Evolutionary conservation across 805 yeast genomes (phyloP), one percentile per base, ranked within the genome.

Genomic region (Metschnikowia colocasiae): DNA sequence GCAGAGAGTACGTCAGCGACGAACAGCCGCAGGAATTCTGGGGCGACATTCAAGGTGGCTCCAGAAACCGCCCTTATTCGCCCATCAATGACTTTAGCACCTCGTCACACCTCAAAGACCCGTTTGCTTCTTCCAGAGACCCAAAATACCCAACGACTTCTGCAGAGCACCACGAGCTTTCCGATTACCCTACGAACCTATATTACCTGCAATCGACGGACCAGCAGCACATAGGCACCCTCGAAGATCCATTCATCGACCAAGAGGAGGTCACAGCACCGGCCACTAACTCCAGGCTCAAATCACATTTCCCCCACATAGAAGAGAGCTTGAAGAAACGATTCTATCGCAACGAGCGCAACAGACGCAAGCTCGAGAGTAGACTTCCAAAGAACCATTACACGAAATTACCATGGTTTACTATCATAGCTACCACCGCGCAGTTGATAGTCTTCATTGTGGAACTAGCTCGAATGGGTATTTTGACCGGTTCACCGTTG

Each of bases 401-500:
- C 35, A 57, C 74, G 3, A 60, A 64, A 43, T 56, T 71, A 16
- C 75, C 78, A 3, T 73, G 69, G 57, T 64, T 73, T 50, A 67
- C 75, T 12, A 68, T 69, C 6, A 6, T 72, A 15, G 72, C 70
- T 15, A 71, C 82, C 0, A 34, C 65, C 8, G 69, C 76, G 16
- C 82, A 84, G 56, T 55, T 79, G 4, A 62, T 64, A 6, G 83
- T 85, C 7, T 85, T 85, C 57, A 72, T 83, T 6, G 83, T 75
- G 10, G 90, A 85, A 60, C 62, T 85, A 30, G 75, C 70, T 9
- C 68, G 66, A 47, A 80, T 81, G 86, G 75, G 80, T 5, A 56
- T 60, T 5, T 67, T 79, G 37, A 84, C 90, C 0, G 87, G 87
- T 2, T 72, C 78, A 13, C 80, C 84, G 3, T 75, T 85, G 50